These are phyloP conservation scores for Hypoxylon sp. DNA, from an alignment of 2,329 filamentous ascomycete species.

Conservation along the genomic window DNA sequence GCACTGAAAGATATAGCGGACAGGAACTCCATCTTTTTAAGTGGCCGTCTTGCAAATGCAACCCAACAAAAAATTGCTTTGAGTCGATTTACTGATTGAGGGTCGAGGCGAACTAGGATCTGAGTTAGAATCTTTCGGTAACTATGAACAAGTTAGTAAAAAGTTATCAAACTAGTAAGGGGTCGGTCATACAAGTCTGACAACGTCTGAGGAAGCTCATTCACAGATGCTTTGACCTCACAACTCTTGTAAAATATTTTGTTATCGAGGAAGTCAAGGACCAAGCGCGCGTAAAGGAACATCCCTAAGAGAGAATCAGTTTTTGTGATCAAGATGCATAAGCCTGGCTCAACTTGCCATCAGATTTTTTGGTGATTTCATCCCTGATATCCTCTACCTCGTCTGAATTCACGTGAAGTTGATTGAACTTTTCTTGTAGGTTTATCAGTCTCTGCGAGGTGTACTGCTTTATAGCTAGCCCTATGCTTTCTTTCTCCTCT, in stretches of 20 bases:
- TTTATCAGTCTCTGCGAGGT: not conserved
- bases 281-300: conserved; percentile 57
- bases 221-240: conserved; percentile 48
- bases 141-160: not conserved
- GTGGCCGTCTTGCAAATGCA: conserved; percentile 56
- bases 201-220: not conserved
- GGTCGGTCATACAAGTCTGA: not conserved
- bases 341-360: not conserved
- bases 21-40: conserved; percentile 54
- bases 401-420: not conserved
- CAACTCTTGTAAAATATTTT: conserved; percentile 53
- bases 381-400: not conserved
- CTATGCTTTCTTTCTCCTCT: conserved; percentile 1
- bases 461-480: not conserved
- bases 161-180: not conserved
- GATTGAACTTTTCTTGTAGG: not conserved
- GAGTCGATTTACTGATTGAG: conserved; percentile 44
- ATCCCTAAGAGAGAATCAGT: conserved; percentile 55
- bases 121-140: conserved; percentile 1
- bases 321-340: conserved; percentile 19
- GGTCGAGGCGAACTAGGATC: not conserved
- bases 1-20: conserved; percentile 55
- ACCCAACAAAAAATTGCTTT: conserved; percentile 56
- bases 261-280: conserved; percentile 54
- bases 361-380: not conserved